A percentile compares a stretch with the other conserved stretches of the same genome.
phyloP scores from a whole-genome alignment of 495 filamentous ascomycete species.

The Hypoxylon lienhwacheense region DNA sequence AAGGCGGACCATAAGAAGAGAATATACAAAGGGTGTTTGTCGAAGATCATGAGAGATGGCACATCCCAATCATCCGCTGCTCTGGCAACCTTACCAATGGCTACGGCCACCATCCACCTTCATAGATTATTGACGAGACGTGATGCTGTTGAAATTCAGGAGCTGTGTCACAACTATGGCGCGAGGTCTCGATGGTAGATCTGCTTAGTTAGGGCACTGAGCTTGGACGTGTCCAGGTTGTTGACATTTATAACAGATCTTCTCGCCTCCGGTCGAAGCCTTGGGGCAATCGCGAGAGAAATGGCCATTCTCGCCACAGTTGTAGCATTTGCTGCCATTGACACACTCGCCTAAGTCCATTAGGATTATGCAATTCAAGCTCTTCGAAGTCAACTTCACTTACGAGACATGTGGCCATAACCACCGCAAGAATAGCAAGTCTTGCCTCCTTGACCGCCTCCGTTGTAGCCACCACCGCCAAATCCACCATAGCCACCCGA shows the following conservation, averaged over 20 bases:
- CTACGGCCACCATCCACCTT: conserved; percentile 23
- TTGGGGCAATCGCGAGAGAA: conserved; percentile 93
- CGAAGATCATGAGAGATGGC: conserved; percentile 25
- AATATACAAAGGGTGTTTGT: conserved; percentile 33
- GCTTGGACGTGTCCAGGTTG: conserved; percentile 95
- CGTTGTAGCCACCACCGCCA: conserved; percentile 52
- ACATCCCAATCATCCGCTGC: conserved; percentile 30
- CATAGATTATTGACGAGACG: conserved; percentile 15
- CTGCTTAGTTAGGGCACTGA: conserved; percentile 69
- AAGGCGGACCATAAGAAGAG: conserved; percentile 20
- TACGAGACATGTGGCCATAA: conserved; percentile 91
- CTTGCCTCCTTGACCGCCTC: conserved; percentile 60
- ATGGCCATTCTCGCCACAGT: conserved; percentile 95
- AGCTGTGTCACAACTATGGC: conserved; percentile 41
- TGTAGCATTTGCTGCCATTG: conserved; percentile 99
- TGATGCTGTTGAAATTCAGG: conserved; percentile 1
- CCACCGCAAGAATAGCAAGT: conserved; percentile 98
- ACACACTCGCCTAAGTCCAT: conserved; percentile 73
- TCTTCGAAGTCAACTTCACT: conserved; percentile 24
- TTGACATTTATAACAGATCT: conserved; percentile 99
- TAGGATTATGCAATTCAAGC: conserved; percentile 11
- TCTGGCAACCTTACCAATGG: conserved; percentile 30
- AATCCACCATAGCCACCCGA: conserved; percentile 45
- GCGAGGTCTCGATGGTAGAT: conserved; percentile 9
- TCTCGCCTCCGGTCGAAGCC: conserved; percentile 77